These are phyloP conservation scores for Penium margaritaceum DNA, from an alignment of 139 green algal genomes.

Conservation along the genomic window DNA sequence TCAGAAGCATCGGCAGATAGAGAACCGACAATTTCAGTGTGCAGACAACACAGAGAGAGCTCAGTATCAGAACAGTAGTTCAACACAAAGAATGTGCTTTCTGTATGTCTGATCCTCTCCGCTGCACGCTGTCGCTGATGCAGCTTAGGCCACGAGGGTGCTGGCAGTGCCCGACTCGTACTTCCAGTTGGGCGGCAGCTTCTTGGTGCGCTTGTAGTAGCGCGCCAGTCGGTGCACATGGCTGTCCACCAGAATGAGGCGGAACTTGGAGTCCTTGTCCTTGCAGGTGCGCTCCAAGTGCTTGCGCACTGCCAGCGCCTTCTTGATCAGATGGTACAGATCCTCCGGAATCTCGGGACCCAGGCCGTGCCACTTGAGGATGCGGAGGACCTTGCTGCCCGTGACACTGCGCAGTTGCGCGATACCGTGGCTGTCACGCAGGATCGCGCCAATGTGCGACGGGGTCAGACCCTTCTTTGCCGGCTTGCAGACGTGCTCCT, in stretches of 20 bases:
- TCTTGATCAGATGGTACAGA: slow-evolving; percentile 99
- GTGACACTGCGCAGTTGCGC: slow-evolving; percentile 80
- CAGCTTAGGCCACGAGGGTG: too few species aligned
- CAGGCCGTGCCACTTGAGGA: slow-evolving; percentile 85
- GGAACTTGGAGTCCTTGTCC: slow-evolving; percentile 79
- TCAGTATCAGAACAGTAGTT: too few species aligned
- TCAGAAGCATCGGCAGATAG: too few species aligned
- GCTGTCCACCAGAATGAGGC: slow-evolving; percentile 68
- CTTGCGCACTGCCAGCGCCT: slow-evolving; percentile 90
- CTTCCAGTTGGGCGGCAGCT: slow-evolving; percentile 79
- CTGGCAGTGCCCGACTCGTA: too few species aligned
- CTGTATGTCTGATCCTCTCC: too few species aligned
- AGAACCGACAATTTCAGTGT: too few species aligned
- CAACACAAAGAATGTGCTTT: too few species aligned
- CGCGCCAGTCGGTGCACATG: slow-evolving; percentile 95
- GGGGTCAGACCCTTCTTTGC: slow-evolving; percentile 95
- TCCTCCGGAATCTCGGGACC: slow-evolving; percentile 89
- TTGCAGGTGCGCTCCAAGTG: slow-evolving; percentile 93
- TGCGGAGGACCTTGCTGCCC: slow-evolving; percentile 89
- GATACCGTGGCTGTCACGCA: slow-evolving; percentile 90
- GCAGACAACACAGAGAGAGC: too few species aligned
- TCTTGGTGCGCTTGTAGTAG: slow-evolving; percentile 88
- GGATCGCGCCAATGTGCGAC: slow-evolving; percentile 90
- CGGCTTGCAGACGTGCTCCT: slow-evolving; percentile 86
- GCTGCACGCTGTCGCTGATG: too few species aligned